These are phyloP conservation scores for Plasmodium coatneyi DNA, from an alignment of 169 alveolate species.

Conservation along the genomic window DNA sequence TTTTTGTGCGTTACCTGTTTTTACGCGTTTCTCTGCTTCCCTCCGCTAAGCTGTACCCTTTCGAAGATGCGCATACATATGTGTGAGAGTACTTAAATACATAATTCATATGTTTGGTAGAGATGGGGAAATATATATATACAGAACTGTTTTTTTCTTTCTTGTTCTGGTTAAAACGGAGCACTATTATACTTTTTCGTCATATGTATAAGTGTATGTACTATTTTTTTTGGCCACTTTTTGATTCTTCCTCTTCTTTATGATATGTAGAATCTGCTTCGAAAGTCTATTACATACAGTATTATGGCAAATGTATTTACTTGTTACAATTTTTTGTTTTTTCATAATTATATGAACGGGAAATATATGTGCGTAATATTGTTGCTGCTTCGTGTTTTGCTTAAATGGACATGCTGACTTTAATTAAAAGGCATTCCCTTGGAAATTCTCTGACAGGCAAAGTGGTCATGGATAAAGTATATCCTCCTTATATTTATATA, in stretches of 20 bases:
- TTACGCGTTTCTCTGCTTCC: background rate
- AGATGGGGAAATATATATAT: background rate
- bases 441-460: background rate
- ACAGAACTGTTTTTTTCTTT: background rate
- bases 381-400: background rate
- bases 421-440: background rate
- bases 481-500: background rate
- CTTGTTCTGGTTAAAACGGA: background rate
- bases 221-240: background rate
- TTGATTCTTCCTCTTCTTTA: background rate
- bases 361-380: background rate
- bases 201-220: background rate
- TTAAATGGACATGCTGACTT: background rate
- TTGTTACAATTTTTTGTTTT: constrained; percentile 36
- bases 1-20: background rate
- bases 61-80: background rate
- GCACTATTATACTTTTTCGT: background rate
- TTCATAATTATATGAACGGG: constrained; percentile 21
- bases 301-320: constrained; percentile 3
- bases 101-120: background rate
- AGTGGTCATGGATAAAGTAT: background rate
- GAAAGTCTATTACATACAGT: constrained; percentile 4
- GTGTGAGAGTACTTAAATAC: background rate
- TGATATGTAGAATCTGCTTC: constrained; percentile 9
- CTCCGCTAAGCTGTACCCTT: background rate